Evolutionary conservation across 192 early-diverging fungal genomes (phyloP).

Genomic region (Coemansia sp.): DNA sequence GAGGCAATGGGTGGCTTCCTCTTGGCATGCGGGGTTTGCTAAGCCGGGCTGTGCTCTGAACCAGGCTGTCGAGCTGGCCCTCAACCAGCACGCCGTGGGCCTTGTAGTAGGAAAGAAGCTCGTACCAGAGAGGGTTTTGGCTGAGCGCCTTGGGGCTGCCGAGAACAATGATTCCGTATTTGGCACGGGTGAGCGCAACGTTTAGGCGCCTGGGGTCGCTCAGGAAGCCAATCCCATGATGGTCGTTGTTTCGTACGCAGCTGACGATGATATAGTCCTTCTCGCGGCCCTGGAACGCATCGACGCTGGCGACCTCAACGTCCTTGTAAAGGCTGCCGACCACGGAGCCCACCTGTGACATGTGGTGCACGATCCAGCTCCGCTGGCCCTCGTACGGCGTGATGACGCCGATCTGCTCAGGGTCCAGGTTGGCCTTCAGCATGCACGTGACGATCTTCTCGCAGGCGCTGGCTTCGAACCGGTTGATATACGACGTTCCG

Average conservation of each 20-base stretch:
- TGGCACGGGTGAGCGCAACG: slow-evolving; percentile 87
- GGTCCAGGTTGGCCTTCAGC: slow-evolving; percentile 80
- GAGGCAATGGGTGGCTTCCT: slow-evolving; percentile 35
- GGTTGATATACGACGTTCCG: slow-evolving; percentile 97
- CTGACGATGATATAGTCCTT: slow-evolving; percentile 99
- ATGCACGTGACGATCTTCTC: slow-evolving; percentile 97
- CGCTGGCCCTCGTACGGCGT: slow-evolving; percentile 99
- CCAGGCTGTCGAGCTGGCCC: slow-evolving; percentile 86
- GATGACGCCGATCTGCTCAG: slow-evolving; percentile 94
- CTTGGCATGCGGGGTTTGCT: slow-evolving; percentile 62
- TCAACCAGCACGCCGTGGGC: slow-evolving; percentile 87
- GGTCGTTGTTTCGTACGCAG: slow-evolving; percentile 96
- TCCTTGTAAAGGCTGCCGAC: slow-evolving; percentile 96
- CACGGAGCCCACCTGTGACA: slow-evolving; percentile 90
- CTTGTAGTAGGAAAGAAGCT: slow-evolving; percentile 92
- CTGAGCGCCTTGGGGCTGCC: slow-evolving; percentile 96
- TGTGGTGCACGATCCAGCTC: slow-evolving; percentile 91
- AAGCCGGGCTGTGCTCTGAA: slow-evolving; percentile 88
- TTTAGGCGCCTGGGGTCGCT: slow-evolving; percentile 90
- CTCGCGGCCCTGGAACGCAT: slow-evolving; percentile 99
- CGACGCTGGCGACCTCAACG: slow-evolving; percentile 97
- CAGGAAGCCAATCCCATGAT: slow-evolving; percentile 94
- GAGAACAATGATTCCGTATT: slow-evolving; percentile 90
- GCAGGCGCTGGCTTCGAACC: slow-evolving; percentile 93
- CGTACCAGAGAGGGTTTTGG: slow-evolving; percentile 94